Base-by-base conservation (phyloP, 1,284 basidiomycete genomes). In the Tylopilus sp. region DNA sequence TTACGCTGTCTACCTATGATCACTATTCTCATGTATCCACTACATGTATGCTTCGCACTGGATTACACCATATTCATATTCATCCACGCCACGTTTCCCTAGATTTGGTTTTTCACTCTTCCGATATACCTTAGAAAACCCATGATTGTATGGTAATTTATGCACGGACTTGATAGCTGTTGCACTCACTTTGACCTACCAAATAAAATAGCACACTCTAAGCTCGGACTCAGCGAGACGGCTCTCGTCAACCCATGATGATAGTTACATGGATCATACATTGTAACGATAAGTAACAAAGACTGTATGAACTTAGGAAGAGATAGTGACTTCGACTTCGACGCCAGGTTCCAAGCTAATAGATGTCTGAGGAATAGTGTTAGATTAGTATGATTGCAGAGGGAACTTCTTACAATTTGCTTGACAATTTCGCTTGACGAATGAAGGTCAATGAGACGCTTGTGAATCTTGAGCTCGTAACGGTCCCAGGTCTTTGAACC, bases 401-500 rank as follows among this genome's bases (percentile, higher is more conserved):
- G 33, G 24, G 56, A 60, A 22, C 8, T 13, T 32, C 1, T 77
- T 73, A 97, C 96, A 81, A 99, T 99, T 87, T 99, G 97, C 91
- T 99, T 99, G 85, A 99, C 98, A 75, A 99, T 95, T 87, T 99
- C 98, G 80, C 95, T 95, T 69, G 97, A 97, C 67, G 97, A 97
- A 88, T 97, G 96, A 72, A 99, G 88, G 89, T 99, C 98, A 80
- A 99, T 99, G 82, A 99, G 90, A 79, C 98, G 95, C 89, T 99
- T 99, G 93, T 99, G 97, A 75, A 99, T 90, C 88, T 97, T 96
- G 86, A 99, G 92, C 87, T 99, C 97, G 85, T 97, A 99, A 79
- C 95, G 92, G 85, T 99, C 98, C 98, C 98, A 99, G 80, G 98
- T 99, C 93, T 99, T 99, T 79, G 95, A 97, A 89, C 98, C 98